These are phyloP conservation scores for Dendrostoma leiphaemia DNA, from an alignment of 2,329 filamentous ascomycete species.

Conservation along the genomic window DNA sequence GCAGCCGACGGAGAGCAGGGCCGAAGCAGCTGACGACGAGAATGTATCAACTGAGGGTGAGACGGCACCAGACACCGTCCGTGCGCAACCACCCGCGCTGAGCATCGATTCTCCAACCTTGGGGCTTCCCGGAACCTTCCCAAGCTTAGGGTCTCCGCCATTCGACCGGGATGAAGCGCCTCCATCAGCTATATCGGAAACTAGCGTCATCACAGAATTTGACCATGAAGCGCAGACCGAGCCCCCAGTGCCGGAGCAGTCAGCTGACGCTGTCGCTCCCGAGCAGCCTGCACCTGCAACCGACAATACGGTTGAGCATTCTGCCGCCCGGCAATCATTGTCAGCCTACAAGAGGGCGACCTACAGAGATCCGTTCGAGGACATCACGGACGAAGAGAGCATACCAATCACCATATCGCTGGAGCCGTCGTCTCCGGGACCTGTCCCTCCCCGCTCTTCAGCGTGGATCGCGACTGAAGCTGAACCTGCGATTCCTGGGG, in stretches of 20 bases:
- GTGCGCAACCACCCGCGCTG: slow-evolving; percentile 13
- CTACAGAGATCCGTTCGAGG: slow-evolving; percentile 51
- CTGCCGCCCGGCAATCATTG: slow-evolving; percentile 27
- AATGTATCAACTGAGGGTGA: slow-evolving; percentile 14
- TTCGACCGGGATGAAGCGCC: slow-evolving; percentile 47
- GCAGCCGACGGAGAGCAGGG: background rate
- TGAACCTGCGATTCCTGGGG: slow-evolving; percentile 27
- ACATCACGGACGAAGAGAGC: slow-evolving; percentile 35
- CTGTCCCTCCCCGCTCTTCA: background rate
- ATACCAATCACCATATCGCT: slow-evolving; percentile 40
- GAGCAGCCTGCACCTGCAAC: background rate
- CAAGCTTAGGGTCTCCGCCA: slow-evolving; percentile 35
- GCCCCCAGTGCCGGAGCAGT: slow-evolving; percentile 34
- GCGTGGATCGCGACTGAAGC: slow-evolving; percentile 24
- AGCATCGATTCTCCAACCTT: slow-evolving; percentile 62
- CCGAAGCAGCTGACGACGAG: slow-evolving; percentile 13
- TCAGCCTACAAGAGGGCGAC: slow-evolving; percentile 33
- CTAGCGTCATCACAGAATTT: slow-evolving; percentile 66
- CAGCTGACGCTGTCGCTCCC: slow-evolving; percentile 17
- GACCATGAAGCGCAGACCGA: slow-evolving; percentile 70
- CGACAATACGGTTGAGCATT: slow-evolving; percentile 14
- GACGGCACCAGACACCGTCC: background rate
- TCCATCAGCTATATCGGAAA: slow-evolving; percentile 56
- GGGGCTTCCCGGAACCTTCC: slow-evolving; percentile 64
- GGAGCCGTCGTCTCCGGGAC: slow-evolving; percentile 30